Evolutionary conservation across 805 yeast genomes (phyloP).

Genomic region (Candida piceae): DNA sequence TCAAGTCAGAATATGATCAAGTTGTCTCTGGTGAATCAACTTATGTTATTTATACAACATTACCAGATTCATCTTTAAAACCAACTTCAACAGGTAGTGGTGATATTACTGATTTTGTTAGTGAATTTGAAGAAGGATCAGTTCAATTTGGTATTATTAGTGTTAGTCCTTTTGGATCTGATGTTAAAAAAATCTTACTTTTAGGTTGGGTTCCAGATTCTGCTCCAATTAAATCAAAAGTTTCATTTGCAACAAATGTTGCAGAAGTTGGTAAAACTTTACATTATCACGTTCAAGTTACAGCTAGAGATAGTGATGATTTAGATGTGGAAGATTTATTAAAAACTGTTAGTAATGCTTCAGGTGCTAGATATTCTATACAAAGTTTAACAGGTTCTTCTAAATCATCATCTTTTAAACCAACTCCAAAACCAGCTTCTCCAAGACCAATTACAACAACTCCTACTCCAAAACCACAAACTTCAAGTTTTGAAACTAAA

Average conservation of each 20-base stretch:
- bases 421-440: constrained; percentile 35
- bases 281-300: constrained; percentile 93
- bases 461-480: constrained; percentile 23
- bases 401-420: constrained; percentile 22
- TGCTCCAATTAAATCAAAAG: constrained; percentile 72
- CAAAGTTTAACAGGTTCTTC: constrained; percentile 36
- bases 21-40: constrained; percentile 75
- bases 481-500: constrained; percentile 24
- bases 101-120: constrained; percentile 70
- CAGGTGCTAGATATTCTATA: constrained; percentile 91
- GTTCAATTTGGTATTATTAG: constrained; percentile 90
- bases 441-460: constrained; percentile 29
- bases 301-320: constrained; percentile 94
- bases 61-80: constrained; percentile 43
- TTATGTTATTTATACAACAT: constrained; percentile 81
- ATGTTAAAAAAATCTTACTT: constrained; percentile 75
- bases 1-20: constrained; percentile 69
- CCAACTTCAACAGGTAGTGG: constrained; percentile 54
- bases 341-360: constrained; percentile 77
- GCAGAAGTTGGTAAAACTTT: constrained; percentile 68
- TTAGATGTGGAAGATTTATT: constrained; percentile 73
- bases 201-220: constrained; percentile 98
- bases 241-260: constrained; percentile 72
- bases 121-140: constrained; percentile 77
- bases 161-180: constrained; percentile 87